Evolutionary conservation across 1,139 yeast genomes (phyloP).

Genomic region (Pichia sp.): DNA sequence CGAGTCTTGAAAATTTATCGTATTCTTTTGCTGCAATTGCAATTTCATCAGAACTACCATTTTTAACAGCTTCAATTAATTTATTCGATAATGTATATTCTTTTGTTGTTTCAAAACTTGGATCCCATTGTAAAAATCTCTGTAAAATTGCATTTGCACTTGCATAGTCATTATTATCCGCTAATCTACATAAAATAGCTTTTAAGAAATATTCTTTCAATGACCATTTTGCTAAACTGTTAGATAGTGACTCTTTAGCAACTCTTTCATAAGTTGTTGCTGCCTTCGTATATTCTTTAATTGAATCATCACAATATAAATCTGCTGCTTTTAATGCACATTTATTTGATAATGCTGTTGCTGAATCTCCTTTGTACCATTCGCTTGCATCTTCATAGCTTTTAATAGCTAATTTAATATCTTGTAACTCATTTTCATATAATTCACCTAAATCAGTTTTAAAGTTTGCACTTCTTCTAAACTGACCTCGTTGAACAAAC

Average conservation of each 20-base stretch:
- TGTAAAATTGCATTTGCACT: slow-evolving; percentile 74
- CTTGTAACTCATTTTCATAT: slow-evolving; percentile 69
- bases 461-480: slow-evolving; percentile 92
- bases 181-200: slow-evolving; percentile 74
- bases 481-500: slow-evolving; percentile 87
- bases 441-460: slow-evolving; percentile 85
- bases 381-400: slow-evolving; percentile 94
- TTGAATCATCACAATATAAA: slow-evolving; percentile 57
- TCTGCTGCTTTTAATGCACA: slow-evolving; percentile 89
- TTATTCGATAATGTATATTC: slow-evolving; percentile 66
- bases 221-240: slow-evolving; percentile 80
- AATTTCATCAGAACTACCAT: slow-evolving; percentile 74
- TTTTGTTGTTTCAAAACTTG: slow-evolving; percentile 70
- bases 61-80: slow-evolving; percentile 63
- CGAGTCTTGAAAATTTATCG: slow-evolving; percentile 85
- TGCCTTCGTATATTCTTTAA: slow-evolving; percentile 66
- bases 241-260: slow-evolving; percentile 69
- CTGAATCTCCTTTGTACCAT: slow-evolving; percentile 91
- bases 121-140: slow-evolving; percentile 65
- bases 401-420: slow-evolving; percentile 59
- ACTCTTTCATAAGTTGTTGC: slow-evolving; percentile 69
- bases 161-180: slow-evolving; percentile 75
- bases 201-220: slow-evolving; percentile 87
- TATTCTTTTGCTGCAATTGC: slow-evolving; percentile 73
- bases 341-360: slow-evolving; percentile 85